phyloP scores from a whole-genome alignment of 116 monocot genomes.

The Papilionanthe hybrid region DNA sequence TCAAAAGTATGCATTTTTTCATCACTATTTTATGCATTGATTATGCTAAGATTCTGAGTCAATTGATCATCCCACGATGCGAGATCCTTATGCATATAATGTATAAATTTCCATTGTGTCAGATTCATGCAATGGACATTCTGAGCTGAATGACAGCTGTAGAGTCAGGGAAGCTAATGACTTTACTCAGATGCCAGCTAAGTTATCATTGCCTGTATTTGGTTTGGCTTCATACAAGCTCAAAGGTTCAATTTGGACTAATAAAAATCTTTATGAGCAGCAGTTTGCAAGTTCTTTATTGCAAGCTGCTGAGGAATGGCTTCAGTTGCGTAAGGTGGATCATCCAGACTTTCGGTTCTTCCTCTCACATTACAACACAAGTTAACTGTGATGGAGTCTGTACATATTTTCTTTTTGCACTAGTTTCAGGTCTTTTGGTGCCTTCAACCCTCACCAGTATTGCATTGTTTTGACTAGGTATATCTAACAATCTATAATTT shows the following conservation, averaged over 20 bases:
- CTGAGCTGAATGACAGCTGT: constrained; percentile 10
- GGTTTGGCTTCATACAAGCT: constrained; percentile 51
- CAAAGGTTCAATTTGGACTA: constrained; percentile 38
- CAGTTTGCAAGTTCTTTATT: constrained; percentile 27
- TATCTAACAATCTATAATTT: neutral
- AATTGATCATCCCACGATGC: neutral
- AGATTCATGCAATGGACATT: constrained; percentile 17
- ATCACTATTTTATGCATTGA: neutral
- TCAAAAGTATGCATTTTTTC: constrained; percentile 16
- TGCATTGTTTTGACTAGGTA: neutral
- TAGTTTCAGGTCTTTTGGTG: neutral
- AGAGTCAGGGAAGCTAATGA: neutral
- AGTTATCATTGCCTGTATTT: constrained; percentile 30
- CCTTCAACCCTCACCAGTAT: neutral
- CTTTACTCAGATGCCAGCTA: constrained; percentile 8
- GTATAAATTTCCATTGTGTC: neutral
- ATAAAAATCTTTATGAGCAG: constrained; percentile 18
- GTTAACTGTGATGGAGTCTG: constrained; percentile 12
- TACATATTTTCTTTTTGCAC: neutral
- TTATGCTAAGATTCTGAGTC: neutral
- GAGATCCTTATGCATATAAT: neutral
- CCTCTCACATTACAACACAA: constrained; percentile 14
- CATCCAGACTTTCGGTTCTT: constrained; percentile 58
- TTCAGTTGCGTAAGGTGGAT: constrained; percentile 23
- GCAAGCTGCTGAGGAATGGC: constrained; percentile 43